These are phyloP conservation scores for Hydrangea macrophylla DNA, from an alignment of 148 eudicot genomes.

Conservation along the genomic window DNA sequence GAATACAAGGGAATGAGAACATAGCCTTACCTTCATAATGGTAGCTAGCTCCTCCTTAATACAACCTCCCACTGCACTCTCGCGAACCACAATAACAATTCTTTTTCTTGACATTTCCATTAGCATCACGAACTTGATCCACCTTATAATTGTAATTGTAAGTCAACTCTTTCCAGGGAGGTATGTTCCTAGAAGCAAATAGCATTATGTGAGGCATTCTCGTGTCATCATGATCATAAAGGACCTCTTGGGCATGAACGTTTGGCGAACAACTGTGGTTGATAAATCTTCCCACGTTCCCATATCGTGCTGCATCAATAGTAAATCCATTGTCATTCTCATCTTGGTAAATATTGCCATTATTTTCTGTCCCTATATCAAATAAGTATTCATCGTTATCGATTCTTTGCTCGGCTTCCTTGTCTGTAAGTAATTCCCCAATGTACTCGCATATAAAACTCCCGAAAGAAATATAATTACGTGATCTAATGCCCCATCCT, in stretches of 20 bases:
- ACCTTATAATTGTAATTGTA: conserved; percentile 32
- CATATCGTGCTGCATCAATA: conserved; percentile 31
- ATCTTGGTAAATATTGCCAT: not conserved
- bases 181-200: conserved; percentile 26
- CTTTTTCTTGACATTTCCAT: conserved; percentile 35
- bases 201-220: conserved; percentile 34
- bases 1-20: too few relatives aligned
- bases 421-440: conserved; percentile 29
- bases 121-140: conserved; percentile 18
- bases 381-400: conserved; percentile 32
- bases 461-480: conserved; percentile 28
- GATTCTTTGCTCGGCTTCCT: conserved; percentile 31
- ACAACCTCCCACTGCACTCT: conserved; percentile 22
- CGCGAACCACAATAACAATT: conserved; percentile 28
- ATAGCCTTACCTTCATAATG: too few relatives aligned
- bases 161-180: conserved; percentile 24
- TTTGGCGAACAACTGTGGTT: conserved; percentile 47
- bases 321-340: conserved; percentile 11
- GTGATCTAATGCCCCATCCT: conserved; percentile 44
- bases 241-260: conserved; percentile 30
- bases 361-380: conserved; percentile 13
- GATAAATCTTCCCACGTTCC: conserved; percentile 39
- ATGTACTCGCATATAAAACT: conserved; percentile 41
- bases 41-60: too few relatives aligned
- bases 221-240: conserved; percentile 34